phyloP scores from a whole-genome alignment of 768 basidiomycete species.

The Dioszegia hungarica region DNA sequence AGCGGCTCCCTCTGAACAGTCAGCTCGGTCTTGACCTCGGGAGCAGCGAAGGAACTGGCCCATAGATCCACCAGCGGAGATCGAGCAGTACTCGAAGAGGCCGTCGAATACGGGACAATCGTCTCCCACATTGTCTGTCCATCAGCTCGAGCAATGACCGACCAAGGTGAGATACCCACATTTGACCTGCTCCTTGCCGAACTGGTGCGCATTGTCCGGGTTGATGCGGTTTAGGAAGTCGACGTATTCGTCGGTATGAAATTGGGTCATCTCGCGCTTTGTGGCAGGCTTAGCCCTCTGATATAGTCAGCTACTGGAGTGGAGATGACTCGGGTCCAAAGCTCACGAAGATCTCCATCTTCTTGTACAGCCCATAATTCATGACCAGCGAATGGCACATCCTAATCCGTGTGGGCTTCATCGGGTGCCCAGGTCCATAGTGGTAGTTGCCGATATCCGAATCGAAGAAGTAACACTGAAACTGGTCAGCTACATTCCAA shows the following conservation, averaged over 20 bases:
- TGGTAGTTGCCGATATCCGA: conserved; percentile 99
- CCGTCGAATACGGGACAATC: conserved; percentile 99
- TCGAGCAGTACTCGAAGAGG: conserved; percentile 96
- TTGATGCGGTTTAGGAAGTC: conserved; percentile 92
- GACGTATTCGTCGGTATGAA: conserved; percentile 98
- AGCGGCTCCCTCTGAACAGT: conserved; percentile 83
- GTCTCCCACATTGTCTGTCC: conserved; percentile 88
- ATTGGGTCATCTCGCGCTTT: conserved; percentile 98
- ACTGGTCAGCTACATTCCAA: background rate
- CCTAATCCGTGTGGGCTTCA: conserved; percentile 96
- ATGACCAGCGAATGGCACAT: conserved; percentile 99
- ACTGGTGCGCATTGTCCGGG: conserved; percentile 90
- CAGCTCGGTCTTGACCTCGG: background rate
- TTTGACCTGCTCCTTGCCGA: conserved; percentile 90
- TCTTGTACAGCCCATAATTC: conserved; percentile 99
- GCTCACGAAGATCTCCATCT: conserved; percentile 99
- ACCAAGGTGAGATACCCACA: conserved; percentile 55
- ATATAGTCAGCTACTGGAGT: background rate
- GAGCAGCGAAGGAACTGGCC: conserved; percentile 58
- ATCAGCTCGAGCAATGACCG: background rate
- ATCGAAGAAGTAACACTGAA: conserved; percentile 97
- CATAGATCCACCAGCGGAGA: conserved; percentile 99
- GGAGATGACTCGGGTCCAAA: no score
- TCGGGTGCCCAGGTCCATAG: conserved; percentile 87
- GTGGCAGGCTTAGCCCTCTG: conserved; percentile 98